phyloP scores from a whole-genome alignment of 495 filamentous ascomycete species.

The Aspergillus cristatus region DNA sequence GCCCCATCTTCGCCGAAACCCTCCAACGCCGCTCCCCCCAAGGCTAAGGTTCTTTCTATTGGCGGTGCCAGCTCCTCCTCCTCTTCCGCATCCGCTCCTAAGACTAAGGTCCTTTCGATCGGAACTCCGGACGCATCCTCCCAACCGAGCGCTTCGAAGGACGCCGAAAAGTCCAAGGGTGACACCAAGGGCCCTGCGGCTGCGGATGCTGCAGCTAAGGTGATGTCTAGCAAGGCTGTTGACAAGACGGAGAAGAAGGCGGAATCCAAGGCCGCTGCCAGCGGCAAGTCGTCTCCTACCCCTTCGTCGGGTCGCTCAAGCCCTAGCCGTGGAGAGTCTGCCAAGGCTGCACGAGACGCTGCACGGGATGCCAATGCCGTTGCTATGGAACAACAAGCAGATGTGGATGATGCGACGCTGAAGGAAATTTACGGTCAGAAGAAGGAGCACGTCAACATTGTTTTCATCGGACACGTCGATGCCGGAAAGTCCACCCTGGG shows the following conservation, averaged over 20 bases:
- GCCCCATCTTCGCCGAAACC: conserved; percentile 21
- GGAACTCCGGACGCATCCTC: conserved; percentile 31
- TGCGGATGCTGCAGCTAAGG: conserved; percentile 52
- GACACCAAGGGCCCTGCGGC: conserved; percentile 45
- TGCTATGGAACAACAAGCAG: conserved; percentile 74
- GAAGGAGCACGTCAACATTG: conserved; percentile 89
- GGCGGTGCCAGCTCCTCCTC: conserved; percentile 30
- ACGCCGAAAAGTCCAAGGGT: conserved; percentile 14
- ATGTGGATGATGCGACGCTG: conserved; percentile 83
- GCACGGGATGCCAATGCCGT: conserved; percentile 74
- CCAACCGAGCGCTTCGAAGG: too few species aligned
- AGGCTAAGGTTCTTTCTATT: conserved; percentile 64
- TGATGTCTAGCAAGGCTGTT: conserved; percentile 71
- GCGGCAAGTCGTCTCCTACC: conserved; percentile 65
- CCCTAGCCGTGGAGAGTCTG: conserved; percentile 37
- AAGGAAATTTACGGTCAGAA: conserved; percentile 92
- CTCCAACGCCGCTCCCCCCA: conserved; percentile 43
- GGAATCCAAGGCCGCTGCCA: conserved; percentile 35
- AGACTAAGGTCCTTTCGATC: conserved; percentile 61
- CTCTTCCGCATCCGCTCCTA: conserved; percentile 32
- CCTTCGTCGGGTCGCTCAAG: conserved; percentile 57
- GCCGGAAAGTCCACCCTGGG: conserved; percentile 95
- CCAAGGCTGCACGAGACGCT: conserved; percentile 52
- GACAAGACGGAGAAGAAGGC: conserved; percentile 62
- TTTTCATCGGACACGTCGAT: conserved; percentile 98